These are phyloP conservation scores for Dendrocalamus latiflorus DNA, from an alignment of 202 grass and related monocot genomes.

Conservation along the genomic window DNA sequence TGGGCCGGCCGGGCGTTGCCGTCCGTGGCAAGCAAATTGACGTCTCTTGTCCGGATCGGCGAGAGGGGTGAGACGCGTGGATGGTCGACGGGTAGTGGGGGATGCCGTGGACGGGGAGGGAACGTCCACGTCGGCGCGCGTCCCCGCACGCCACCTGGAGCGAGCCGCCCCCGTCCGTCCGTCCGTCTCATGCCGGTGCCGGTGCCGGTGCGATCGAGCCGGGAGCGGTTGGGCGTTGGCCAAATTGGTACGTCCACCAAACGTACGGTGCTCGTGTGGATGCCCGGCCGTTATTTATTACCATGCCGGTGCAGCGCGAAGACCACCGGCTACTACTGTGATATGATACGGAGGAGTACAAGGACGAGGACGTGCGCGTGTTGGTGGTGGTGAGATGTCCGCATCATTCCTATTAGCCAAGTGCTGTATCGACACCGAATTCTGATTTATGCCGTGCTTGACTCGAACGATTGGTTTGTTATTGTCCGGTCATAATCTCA, in stretches of 20 bases:
- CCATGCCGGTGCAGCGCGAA: not conserved
- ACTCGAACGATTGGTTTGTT: not conserved
- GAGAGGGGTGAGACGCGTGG: too few species aligned
- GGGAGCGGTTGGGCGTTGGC: too few species aligned
- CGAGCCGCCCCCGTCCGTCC: too few species aligned
- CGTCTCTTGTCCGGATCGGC: conserved; percentile 35
- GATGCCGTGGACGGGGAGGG: not conserved
- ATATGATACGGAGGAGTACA: not conserved
- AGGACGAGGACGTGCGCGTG: not conserved
- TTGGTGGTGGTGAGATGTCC: not conserved
- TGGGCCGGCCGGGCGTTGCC: too few species aligned
- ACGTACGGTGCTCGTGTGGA: conserved; percentile 2
- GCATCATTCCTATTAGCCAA: not conserved
- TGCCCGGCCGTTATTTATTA: not conserved
- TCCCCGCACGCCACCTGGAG: too few species aligned
- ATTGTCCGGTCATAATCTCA: not conserved
- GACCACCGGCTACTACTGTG: not conserved
- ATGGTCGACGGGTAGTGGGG: too few species aligned
- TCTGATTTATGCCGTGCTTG: not conserved
- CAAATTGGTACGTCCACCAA: too few species aligned
- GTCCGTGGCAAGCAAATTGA: conserved; percentile 43
- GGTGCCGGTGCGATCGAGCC: too few species aligned
- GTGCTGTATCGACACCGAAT: not conserved
- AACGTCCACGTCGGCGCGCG: not conserved
- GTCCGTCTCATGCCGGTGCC: too few species aligned